These are phyloP conservation scores for Ganoderma lingzhi DNA, from an alignment of 1,284 basidiomycete genomes.

Conservation along the genomic window DNA sequence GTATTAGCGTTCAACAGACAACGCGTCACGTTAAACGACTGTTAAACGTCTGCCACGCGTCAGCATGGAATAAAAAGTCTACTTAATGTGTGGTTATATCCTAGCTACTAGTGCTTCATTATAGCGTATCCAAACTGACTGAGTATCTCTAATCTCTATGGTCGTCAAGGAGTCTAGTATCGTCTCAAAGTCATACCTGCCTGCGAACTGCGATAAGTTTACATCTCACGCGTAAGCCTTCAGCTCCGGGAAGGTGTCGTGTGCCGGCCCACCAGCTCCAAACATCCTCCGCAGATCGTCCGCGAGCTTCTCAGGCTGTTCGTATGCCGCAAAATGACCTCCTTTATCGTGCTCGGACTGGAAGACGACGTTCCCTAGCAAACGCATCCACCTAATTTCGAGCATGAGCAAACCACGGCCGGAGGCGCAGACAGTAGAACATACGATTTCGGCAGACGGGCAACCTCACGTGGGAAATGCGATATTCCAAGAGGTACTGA, in stretches of 20 bases:
- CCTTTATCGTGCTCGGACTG: conserved; percentile 38
- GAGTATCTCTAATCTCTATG: not conserved
- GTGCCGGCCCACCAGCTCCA: conserved; percentile 40
- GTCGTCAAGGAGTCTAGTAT: not conserved
- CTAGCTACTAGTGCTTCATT: not conserved
- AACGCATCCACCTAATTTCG: conserved; percentile 33
- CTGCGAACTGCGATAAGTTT: not conserved
- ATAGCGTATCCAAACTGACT: not conserved
- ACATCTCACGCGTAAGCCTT: conserved; percentile 28
- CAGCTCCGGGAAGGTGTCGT: conserved; percentile 34
- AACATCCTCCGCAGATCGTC: conserved; percentile 43
- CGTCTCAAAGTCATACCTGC: not conserved
- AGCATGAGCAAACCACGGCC: not conserved
- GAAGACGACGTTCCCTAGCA: conserved; percentile 39
- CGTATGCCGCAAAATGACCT: conserved; percentile 44
- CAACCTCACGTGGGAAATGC: conserved; percentile 44
- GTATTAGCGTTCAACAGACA: conserved; percentile 4
- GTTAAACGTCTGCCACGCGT: too few relatives aligned
- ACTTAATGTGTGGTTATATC: not conserved
- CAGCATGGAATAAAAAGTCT: too few relatives aligned
- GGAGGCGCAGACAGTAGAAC: not conserved
- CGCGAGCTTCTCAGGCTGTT: conserved; percentile 39
- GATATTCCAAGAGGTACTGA: conserved; percentile 44
- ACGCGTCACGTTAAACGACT: not conserved
- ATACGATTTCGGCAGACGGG: conserved; percentile 32